These are phyloP conservation scores for Andrographis paniculata DNA, from an alignment of 305 asterid genomes.

Conservation along the genomic window DNA sequence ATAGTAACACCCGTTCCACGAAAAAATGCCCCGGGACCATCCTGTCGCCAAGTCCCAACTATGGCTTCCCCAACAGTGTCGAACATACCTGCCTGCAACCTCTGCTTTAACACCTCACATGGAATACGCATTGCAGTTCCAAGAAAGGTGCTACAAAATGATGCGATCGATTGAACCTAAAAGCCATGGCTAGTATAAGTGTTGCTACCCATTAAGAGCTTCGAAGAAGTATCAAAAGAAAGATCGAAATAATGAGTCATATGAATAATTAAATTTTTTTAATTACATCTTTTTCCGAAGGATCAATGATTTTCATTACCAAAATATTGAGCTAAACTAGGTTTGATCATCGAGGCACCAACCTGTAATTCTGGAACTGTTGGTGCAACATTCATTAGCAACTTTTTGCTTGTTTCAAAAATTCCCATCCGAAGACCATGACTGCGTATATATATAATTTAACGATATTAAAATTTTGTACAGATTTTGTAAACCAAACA, in stretches of 20 bases:
- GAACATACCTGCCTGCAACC: conserved; percentile 83
- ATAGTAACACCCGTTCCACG: conserved; percentile 99
- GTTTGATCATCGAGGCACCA: conserved; percentile 12
- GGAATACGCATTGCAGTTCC: conserved; percentile 95
- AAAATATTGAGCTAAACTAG: conserved; percentile 8
- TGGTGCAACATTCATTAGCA: conserved; percentile 80
- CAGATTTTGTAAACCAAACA: background rate
- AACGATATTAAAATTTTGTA: background rate
- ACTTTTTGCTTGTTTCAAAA: conserved; percentile 81
- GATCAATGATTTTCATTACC: background rate
- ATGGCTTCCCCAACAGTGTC: conserved; percentile 80
- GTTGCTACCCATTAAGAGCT: conserved; percentile 3
- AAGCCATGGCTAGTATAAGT: conserved; percentile 16
- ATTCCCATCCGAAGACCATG: conserved; percentile 96
- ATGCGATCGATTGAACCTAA: conserved; percentile 84
- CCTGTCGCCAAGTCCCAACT: conserved; percentile 76
- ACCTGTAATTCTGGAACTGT: conserved; percentile 92
- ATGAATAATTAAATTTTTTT: no score
- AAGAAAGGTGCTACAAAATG: conserved; percentile 81
- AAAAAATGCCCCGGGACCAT: conserved; percentile 78
- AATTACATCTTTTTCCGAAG: no score
- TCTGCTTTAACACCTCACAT: conserved; percentile 89
- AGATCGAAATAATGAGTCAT: no score
- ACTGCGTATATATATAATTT: conserved; percentile 30
- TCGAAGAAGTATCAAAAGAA: conserved; percentile 1